These are phyloP conservation scores for Tricholoma matsutake DNA, from an alignment of 768 basidiomycete species.

Conservation along the genomic window DNA sequence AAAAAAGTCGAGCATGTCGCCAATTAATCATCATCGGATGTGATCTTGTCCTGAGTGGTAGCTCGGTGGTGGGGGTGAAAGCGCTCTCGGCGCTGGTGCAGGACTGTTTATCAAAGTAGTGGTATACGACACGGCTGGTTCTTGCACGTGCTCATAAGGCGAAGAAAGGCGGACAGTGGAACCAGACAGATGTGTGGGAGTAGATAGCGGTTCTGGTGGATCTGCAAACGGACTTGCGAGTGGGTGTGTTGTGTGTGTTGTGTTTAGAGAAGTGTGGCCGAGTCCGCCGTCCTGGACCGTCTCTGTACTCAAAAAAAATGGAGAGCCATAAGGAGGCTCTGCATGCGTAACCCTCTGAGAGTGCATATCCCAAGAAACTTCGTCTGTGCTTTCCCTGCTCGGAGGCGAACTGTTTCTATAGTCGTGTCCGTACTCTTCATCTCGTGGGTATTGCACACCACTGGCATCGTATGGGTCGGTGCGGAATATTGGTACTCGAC, in stretches of 20 bases:
- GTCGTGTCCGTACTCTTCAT: slow-evolving; percentile 13
- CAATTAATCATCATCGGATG: not conserved
- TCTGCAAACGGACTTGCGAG: not conserved
- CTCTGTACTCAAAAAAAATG: slow-evolving; percentile 4
- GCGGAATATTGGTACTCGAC: slow-evolving; percentile 8
- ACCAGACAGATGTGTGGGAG: not conserved
- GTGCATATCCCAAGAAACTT: slow-evolving; percentile 30
- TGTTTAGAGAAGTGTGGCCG: not conserved
- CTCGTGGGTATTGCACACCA: not conserved
- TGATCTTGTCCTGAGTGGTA: slow-evolving; percentile 1
- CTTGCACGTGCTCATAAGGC: slow-evolving; percentile 17
- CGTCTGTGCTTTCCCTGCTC: slow-evolving; percentile 26
- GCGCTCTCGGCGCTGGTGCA: not conserved
- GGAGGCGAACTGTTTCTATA: slow-evolving; percentile 5
- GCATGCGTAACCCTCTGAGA: slow-evolving; percentile 11
- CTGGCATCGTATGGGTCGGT: slow-evolving; percentile 3
- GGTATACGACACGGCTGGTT: slow-evolving; percentile 20
- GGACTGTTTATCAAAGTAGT: slow-evolving; percentile 15
- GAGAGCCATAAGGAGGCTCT: slow-evolving; percentile 4
- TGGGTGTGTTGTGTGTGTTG: not conserved
- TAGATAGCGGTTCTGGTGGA: slow-evolving; percentile 1
- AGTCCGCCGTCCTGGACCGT: not conserved
- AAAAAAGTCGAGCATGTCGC: not conserved
- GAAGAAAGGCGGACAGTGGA: not conserved
- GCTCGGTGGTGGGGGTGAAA: slow-evolving; percentile 11